phyloP scores from a whole-genome alignment of 1,284 basidiomycete species.

The Rhodotorula sp. region DNA sequence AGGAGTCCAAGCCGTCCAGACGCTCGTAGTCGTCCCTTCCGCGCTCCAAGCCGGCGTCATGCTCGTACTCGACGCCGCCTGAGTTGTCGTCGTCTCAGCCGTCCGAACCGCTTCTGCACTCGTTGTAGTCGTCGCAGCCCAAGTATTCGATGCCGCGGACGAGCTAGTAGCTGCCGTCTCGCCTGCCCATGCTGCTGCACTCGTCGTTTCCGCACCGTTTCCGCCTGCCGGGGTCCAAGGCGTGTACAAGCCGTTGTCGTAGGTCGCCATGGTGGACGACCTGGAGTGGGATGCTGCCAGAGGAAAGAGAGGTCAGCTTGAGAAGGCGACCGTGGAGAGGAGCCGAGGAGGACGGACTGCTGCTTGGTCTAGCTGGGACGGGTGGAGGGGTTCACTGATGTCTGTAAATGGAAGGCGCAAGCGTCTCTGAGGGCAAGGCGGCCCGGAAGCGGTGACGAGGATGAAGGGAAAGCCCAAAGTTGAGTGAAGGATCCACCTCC shows the following conservation, averaged over 20 bases:
- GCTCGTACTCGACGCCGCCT: background rate
- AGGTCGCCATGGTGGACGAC: background rate
- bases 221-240: slow-evolving; percentile 12
- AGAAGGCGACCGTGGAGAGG: background rate
- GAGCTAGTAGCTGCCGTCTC: background rate
- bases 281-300: background rate
- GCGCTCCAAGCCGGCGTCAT: background rate
- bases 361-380: background rate
- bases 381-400: background rate
- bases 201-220: background rate
- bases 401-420: too few relatives aligned
- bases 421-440: too few relatives aligned
- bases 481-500: too few relatives aligned
- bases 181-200: background rate
- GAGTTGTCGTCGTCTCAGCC: background rate
- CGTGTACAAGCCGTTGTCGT: slow-evolving; percentile 33
- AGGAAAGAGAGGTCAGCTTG: background rate
- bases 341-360: background rate
- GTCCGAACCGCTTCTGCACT: background rate
- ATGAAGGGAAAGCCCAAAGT: too few relatives aligned
- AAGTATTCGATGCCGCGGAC: background rate
- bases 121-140: background rate
- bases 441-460: too few relatives aligned
- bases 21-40: background rate
- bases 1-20: background rate